A percentile compares a stretch with the other conserved stretches of the same genome.
These are phyloP conservation scores for Cyberlindnera mycetangii DNA, from an alignment of 805 yeast species.

Conservation along the genomic window DNA sequence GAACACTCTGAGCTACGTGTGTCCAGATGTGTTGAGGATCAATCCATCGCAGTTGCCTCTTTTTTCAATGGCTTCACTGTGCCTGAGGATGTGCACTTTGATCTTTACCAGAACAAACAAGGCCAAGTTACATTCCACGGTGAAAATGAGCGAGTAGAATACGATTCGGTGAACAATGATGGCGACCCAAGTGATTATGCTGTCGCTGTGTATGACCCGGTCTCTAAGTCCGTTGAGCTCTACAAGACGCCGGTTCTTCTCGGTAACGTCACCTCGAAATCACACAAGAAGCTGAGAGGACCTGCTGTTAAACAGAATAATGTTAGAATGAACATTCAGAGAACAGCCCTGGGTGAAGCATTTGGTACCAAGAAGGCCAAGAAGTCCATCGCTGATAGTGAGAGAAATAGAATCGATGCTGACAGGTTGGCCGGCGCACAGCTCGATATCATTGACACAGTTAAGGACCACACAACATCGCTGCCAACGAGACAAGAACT, in stretches of 20 bases:
- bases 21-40: conserved; percentile 35
- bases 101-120: conserved; percentile 46
- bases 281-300: conserved; percentile 53
- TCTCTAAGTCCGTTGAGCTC: conserved; percentile 60
- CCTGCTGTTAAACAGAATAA: conserved; percentile 62
- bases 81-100: conserved; percentile 57
- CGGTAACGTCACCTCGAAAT: conserved; percentile 60
- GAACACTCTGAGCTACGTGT: conserved; percentile 42
- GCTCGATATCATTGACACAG: conserved; percentile 77
- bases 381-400: conserved; percentile 78
- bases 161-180: conserved; percentile 52
- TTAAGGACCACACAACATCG: conserved; percentile 62
- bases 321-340: conserved; percentile 49
- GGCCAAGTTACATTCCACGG: conserved; percentile 66
- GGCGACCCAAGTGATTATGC: conserved; percentile 49
- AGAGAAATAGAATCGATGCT: conserved; percentile 83
- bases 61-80: conserved; percentile 75
- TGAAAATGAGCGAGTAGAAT: conserved; percentile 68
- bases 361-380: conserved; percentile 97
- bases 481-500: conserved; percentile 72
- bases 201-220: conserved; percentile 75
- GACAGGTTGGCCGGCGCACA: conserved; percentile 73
- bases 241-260: conserved; percentile 61
- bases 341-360: conserved; percentile 88
- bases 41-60: conserved; percentile 58